A percentile compares a stretch with the other conserved stretches of the same genome.
phyloP scores from a whole-genome alignment of 2,329 filamentous ascomycete genomes.

The Trichoderma aggressivum region DNA sequence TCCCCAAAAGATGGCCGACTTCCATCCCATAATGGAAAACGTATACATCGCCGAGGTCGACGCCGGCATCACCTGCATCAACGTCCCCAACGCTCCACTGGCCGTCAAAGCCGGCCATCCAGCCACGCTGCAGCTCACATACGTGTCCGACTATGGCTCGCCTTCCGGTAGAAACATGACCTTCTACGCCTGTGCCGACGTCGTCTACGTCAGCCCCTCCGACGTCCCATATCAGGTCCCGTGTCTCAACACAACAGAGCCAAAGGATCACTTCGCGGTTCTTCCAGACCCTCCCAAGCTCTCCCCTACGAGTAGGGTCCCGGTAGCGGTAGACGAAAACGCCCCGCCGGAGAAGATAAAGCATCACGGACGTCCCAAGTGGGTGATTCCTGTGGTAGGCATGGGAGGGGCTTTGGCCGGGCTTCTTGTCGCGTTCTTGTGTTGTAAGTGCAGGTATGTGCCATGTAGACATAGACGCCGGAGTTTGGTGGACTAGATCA shows the following conservation, averaged over 20 bases:
- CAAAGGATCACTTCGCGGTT: neutral
- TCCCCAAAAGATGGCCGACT: neutral
- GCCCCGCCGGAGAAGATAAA: neutral
- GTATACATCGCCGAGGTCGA: constrained; percentile 27
- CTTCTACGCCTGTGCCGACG: constrained; percentile 50
- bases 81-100: constrained; percentile 33
- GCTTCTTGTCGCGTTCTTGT: neutral
- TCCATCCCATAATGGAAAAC: neutral
- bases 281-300: neutral
- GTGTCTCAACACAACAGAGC: neutral
- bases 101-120: constrained; percentile 39
- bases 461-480: neutral
- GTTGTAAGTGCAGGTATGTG: neutral
- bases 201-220: constrained; percentile 30
- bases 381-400: neutral
- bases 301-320: neutral
- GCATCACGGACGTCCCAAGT: neutral
- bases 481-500: neutral
- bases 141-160: constrained; percentile 43
- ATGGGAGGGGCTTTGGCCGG: neutral
- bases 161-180: constrained; percentile 38
- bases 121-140: constrained; percentile 49
- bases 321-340: neutral
- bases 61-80: constrained; percentile 46
- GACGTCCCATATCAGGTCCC: neutral